These are phyloP conservation scores for Lachnellula occidentalis DNA, from an alignment of 2,329 filamentous ascomycete species.

Conservation along the genomic window DNA sequence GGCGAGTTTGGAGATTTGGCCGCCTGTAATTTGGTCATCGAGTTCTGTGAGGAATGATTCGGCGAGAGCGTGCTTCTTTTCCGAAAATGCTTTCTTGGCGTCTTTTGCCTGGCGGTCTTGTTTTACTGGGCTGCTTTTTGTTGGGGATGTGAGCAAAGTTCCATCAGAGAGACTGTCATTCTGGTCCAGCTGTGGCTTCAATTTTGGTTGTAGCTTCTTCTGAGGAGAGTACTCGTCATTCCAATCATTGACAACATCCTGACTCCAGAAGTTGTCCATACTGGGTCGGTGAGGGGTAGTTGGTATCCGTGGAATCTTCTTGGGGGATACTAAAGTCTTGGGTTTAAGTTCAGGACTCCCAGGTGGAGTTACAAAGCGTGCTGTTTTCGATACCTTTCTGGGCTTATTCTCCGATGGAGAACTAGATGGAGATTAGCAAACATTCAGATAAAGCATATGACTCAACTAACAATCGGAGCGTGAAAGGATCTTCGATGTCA, in stretches of 20 bases:
- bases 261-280: conserved; percentile 55
- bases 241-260: conserved; percentile 55
- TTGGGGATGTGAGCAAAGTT: conserved; percentile 10
- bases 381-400: conserved; percentile 18
- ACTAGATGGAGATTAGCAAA: conserved; percentile 13
- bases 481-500: conserved; percentile 21
- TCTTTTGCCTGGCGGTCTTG: conserved; percentile 34
- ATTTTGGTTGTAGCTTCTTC: conserved; percentile 34
- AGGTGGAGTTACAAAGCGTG: conserved; percentile 25
- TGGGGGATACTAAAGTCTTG: conserved; percentile 24
- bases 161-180: conserved; percentile 1
- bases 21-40: conserved; percentile 58
- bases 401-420: conserved; percentile 20
- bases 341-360: conserved; percentile 23
- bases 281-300: conserved; percentile 47
- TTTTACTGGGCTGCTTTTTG: conserved; percentile 31
- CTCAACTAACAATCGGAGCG: conserved; percentile 18
- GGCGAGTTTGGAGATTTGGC: conserved; percentile 53
- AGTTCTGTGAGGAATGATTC: conserved; percentile 61
- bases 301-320: conserved; percentile 39
- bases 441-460: neutral
- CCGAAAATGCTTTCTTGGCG: conserved; percentile 56
- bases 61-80: conserved; percentile 57
- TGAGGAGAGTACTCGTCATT: conserved; percentile 55
- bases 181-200: conserved; percentile 23